Percentiles rank a stretch among this genome's conserved stretches.
These are phyloP conservation scores for Naganishia vaughanmartiniae DNA, from an alignment of 768 basidiomycete genomes.

Conservation along the genomic window DNA sequence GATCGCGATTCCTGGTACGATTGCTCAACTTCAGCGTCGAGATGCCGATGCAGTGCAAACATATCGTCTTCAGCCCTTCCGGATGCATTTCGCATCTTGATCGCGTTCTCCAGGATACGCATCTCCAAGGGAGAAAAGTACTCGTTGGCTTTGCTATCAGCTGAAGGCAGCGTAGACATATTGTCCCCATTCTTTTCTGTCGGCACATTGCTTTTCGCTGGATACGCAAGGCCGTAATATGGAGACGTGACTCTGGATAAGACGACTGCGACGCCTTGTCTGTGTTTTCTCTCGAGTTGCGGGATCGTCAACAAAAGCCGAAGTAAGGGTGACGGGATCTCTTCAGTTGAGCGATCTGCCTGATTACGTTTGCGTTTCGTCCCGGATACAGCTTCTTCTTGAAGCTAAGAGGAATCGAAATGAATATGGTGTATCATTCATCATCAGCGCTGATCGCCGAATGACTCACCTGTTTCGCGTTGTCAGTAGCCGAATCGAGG, in stretches of 20 bases:
- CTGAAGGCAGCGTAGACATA: not conserved
- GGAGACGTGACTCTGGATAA: not conserved
- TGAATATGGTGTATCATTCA: not conserved
- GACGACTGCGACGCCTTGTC: not conserved
- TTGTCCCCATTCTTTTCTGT: not conserved
- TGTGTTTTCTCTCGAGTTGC: constrained; percentile 15
- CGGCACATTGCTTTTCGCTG: not conserved
- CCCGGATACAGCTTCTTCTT: not conserved
- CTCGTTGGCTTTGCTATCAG: not conserved
- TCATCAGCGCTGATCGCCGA: not conserved
- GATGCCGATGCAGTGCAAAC: not conserved
- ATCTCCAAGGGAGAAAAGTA: not conserved
- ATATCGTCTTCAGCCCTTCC: constrained; percentile 12
- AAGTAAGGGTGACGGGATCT: not conserved
- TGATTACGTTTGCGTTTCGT: constrained; percentile 5
- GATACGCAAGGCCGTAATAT: not conserved
- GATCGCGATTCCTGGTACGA: not conserved
- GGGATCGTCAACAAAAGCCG: constrained; percentile 3
- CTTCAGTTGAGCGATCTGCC: not conserved
- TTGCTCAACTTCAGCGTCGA: constrained; percentile 15
- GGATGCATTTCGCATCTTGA: not conserved
- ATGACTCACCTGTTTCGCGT: not conserved
- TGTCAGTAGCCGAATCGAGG: not conserved
- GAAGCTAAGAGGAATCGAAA: not conserved
- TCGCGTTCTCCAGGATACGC: not conserved